Evolutionary conservation across 2,329 filamentous ascomycete genomes (phyloP).

Genomic region (Cercospora zeina): DNA sequence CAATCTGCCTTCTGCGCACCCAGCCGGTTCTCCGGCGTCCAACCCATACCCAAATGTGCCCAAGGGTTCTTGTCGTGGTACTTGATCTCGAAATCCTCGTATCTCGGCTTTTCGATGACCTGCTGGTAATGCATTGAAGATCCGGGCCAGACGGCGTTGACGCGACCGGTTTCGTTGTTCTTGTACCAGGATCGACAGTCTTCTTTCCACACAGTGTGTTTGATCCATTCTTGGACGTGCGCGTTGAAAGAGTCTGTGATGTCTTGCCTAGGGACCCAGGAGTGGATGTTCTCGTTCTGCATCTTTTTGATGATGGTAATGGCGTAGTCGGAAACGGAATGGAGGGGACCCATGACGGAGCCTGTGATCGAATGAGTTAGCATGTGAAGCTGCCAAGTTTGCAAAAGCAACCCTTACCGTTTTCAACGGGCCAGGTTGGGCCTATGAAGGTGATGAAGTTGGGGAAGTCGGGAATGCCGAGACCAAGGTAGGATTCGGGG

Average conservation of each 20-base stretch:
- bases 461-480: conserved; percentile 47
- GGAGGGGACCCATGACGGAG: conserved; percentile 46
- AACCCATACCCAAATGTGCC: conserved; percentile 48
- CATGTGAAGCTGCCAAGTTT: not conserved
- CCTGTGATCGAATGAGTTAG: conserved; percentile 48
- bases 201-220: conserved; percentile 53
- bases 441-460: conserved; percentile 45
- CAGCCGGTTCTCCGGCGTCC: conserved; percentile 37
- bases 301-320: conserved; percentile 50
- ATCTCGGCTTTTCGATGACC: conserved; percentile 44
- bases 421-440: conserved; percentile 47
- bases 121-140: conserved; percentile 52
- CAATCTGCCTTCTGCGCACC: conserved; percentile 37
- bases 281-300: conserved; percentile 49
- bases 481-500: conserved; percentile 47
- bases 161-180: conserved; percentile 50
- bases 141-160: conserved; percentile 54
- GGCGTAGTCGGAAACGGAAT: conserved; percentile 45
- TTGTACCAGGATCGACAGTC: conserved; percentile 48
- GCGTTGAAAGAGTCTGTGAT: conserved; percentile 48
- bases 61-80: conserved; percentile 46
- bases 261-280: conserved; percentile 45
- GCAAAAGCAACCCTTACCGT: conserved; percentile 26
- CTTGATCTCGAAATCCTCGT: conserved; percentile 48
- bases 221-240: conserved; percentile 50